Percentiles rank a stretch among this genome's conserved stretches.
These are phyloP conservation scores for Populus hybrid DNA, from an alignment of 441 rosid species.

Conservation along the genomic window DNA sequence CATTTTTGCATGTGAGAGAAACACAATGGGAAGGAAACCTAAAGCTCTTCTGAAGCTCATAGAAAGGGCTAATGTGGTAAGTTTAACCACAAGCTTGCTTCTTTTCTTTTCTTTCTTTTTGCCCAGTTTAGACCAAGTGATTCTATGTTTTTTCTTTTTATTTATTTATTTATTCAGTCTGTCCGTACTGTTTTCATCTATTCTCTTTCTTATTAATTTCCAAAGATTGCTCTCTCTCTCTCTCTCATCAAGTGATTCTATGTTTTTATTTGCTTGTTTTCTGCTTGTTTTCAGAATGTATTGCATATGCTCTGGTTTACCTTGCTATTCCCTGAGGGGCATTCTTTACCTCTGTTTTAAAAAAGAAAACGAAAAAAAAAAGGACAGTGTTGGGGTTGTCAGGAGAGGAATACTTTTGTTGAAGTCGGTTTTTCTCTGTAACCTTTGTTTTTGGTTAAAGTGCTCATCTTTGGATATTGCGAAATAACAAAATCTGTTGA, in stretches of 20 bases:
- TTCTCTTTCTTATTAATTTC: background rate
- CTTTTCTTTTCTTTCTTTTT: background rate
- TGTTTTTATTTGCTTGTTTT: background rate
- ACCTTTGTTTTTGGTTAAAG: background rate
- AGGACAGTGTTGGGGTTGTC: background rate
- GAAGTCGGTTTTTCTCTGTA: background rate
- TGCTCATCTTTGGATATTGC: background rate
- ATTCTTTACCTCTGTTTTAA: background rate
- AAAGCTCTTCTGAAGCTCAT: conserved; percentile 5
- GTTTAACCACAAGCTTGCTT: too few relatives aligned
- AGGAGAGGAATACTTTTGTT: background rate
- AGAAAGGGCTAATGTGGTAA: conserved; percentile 17
- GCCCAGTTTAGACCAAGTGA: background rate
- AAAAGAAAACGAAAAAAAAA: too few relatives aligned
- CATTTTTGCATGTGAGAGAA: background rate
- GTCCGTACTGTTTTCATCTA: background rate
- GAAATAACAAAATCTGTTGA: background rate
- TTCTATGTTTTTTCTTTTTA: background rate
- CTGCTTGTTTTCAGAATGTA: background rate
- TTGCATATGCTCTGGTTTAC: background rate
- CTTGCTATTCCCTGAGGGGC: background rate
- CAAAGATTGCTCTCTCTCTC: background rate
- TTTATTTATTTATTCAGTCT: background rate
- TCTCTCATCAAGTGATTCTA: background rate
- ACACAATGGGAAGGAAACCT: conserved; percentile 25